Conservation (phyloP, 148 eudicot genomes). For the Vaccinium myrtillus region DNA sequence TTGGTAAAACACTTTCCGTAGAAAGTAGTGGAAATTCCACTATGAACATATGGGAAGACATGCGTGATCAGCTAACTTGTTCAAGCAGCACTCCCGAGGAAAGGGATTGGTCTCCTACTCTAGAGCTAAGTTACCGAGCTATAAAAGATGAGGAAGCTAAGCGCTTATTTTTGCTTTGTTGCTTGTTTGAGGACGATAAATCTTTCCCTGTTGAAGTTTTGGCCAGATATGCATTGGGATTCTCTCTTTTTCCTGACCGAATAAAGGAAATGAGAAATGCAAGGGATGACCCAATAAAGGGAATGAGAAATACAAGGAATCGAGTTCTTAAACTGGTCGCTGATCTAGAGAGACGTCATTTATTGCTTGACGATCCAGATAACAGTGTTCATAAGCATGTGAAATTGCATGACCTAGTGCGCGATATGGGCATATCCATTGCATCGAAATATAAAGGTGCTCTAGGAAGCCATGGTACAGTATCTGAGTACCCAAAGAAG, state of each 20-base stretch:
- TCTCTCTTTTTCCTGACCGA: slow-evolving; percentile 29
- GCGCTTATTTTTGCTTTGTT: too few species aligned
- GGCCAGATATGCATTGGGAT: slow-evolving; percentile 35
- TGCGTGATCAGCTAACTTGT: slow-evolving; percentile 28
- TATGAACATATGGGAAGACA: slow-evolving; percentile 17
- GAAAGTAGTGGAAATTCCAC: too few species aligned
- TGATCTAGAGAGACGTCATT: slow-evolving; percentile 32
- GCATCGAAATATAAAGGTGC: neutral
- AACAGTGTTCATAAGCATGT: too few species aligned
- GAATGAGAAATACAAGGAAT: slow-evolving; percentile 34
- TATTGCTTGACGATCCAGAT: slow-evolving; percentile 24
- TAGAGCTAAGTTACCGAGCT: slow-evolving; percentile 38
- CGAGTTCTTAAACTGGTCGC: slow-evolving; percentile 30
- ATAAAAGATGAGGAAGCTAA: neutral
- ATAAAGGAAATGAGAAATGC: slow-evolving; percentile 28
- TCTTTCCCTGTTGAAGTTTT: slow-evolving; percentile 38
- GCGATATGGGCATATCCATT: neutral
- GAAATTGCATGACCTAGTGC: too few species aligned
- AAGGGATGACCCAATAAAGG: slow-evolving; percentile 25
- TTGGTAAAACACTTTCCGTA: too few species aligned
- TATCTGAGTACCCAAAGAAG: too few species aligned
- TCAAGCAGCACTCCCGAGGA: neutral
- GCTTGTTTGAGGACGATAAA: slow-evolving; percentile 6
- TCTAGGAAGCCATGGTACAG: too few species aligned
- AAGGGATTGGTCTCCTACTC: slow-evolving; percentile 3